phyloP scores from a whole-genome alignment of 129 eudicot genomes.

The Saposhnikovia divaricata region DNA sequence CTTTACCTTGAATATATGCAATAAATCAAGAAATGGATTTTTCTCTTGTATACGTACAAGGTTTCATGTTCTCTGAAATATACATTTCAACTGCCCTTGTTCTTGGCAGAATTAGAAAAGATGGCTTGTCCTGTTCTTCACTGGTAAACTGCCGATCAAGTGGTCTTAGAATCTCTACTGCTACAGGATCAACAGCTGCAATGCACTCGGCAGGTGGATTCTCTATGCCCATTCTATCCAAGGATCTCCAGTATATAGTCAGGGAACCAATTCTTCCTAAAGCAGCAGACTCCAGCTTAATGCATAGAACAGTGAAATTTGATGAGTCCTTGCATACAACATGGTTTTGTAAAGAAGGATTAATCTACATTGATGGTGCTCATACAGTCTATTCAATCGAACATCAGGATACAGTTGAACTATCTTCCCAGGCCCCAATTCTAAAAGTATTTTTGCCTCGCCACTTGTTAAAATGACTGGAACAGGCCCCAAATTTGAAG shows the following conservation, averaged over 20 bases:
- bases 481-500: slow-evolving; percentile 52
- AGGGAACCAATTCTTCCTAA: slow-evolving; percentile 64
- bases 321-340: slow-evolving; percentile 46
- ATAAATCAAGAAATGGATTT: not conserved
- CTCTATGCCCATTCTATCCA: slow-evolving; percentile 64
- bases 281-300: slow-evolving; percentile 23
- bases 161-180: slow-evolving; percentile 88
- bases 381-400: slow-evolving; percentile 37
- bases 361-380: slow-evolving; percentile 67
- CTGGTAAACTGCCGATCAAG: slow-evolving; percentile 69
- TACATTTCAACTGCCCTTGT: not conserved
- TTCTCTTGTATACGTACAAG: not conserved
- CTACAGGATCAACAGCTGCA: slow-evolving; percentile 96
- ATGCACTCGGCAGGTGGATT: slow-evolving; percentile 87
- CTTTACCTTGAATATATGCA: not conserved
- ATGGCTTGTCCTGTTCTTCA: slow-evolving; percentile 27
- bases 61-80: not conserved
- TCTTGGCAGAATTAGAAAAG: slow-evolving; percentile 41
- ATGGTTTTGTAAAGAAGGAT: slow-evolving; percentile 63
- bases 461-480: slow-evolving; percentile 24
- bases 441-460: slow-evolving; percentile 60
- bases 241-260: slow-evolving; percentile 81
- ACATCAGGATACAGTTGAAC: slow-evolving; percentile 54
- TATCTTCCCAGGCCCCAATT: slow-evolving; percentile 62
- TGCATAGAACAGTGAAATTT: slow-evolving; percentile 55